Evolutionary conservation across 2,329 filamentous ascomycete genomes (phyloP).

Genomic region (Clonostachys chloroleuca): DNA sequence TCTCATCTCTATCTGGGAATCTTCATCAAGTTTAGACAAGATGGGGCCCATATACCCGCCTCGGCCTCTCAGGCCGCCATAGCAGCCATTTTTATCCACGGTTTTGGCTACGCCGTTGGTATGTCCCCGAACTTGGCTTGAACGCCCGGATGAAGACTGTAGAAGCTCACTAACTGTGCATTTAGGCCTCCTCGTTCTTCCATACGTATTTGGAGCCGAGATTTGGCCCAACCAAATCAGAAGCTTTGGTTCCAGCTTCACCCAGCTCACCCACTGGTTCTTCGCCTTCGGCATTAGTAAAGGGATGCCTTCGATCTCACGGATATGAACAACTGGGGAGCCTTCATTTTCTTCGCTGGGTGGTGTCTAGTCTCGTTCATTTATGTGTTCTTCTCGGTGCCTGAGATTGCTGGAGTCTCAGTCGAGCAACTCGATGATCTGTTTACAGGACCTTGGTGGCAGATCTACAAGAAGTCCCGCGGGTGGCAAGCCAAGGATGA

Average conservation of each 20-base stretch:
- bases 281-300: conserved; percentile 32
- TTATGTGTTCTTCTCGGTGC: conserved; percentile 31
- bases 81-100: conserved; percentile 37
- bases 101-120: conserved; percentile 33
- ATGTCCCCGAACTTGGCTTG: neutral
- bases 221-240: conserved; percentile 39
- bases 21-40: conserved; percentile 27
- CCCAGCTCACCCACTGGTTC: conserved; percentile 20
- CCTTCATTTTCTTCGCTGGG: conserved; percentile 33
- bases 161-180: neutral
- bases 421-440: conserved; percentile 30
- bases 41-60: conserved; percentile 10
- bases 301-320: conserved; percentile 25
- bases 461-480: conserved; percentile 8
- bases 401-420: conserved; percentile 28
- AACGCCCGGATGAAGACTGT: neutral
- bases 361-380: conserved; percentile 28
- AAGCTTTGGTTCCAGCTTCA: conserved; percentile 33
- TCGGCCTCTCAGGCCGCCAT: conserved; percentile 31
- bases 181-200: conserved; percentile 25
- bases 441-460: conserved; percentile 22
- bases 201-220: conserved; percentile 38
- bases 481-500: conserved; percentile 3
- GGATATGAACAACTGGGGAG: conserved; percentile 30
- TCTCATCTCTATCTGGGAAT: conserved; percentile 33